phyloP scores from a whole-genome alignment of 2,329 filamentous ascomycete species.

The Alternaria sp. region DNA sequence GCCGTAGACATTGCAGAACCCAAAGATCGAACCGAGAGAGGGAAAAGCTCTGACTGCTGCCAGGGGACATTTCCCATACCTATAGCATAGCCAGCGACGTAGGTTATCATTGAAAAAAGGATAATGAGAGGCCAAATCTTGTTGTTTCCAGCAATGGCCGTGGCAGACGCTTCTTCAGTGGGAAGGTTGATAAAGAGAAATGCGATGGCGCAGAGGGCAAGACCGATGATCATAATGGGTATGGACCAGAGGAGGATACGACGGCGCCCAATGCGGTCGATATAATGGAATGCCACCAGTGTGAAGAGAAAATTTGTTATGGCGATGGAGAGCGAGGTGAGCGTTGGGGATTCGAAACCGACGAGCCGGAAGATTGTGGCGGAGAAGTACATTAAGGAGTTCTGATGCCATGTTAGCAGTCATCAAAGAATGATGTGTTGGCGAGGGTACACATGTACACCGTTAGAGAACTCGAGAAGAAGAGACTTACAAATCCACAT shows the following conservation, averaged over 20 bases:
- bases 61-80: slow-evolving; percentile 93
- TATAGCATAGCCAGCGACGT: slow-evolving; percentile 84
- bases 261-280: slow-evolving; percentile 56
- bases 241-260: slow-evolving; percentile 81
- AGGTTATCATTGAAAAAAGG: slow-evolving; percentile 78
- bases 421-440: neutral
- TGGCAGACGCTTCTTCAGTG: slow-evolving; percentile 20
- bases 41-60: slow-evolving; percentile 94
- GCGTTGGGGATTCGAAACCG: slow-evolving; percentile 56
- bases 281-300: slow-evolving; percentile 55
- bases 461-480: neutral
- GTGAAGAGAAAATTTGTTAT: slow-evolving; percentile 58
- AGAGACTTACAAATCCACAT: slow-evolving; percentile 63
- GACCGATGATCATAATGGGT: slow-evolving; percentile 80
- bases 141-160: slow-evolving; percentile 7
- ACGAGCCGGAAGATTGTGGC: slow-evolving; percentile 58
- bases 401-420: slow-evolving; percentile 34
- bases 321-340: slow-evolving; percentile 56
- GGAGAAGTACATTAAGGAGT: slow-evolving; percentile 59
- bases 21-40: slow-evolving; percentile 74
- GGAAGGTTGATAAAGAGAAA: slow-evolving; percentile 71
- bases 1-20: slow-evolving; percentile 78
- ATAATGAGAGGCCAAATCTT: slow-evolving; percentile 59
- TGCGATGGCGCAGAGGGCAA: slow-evolving; percentile 74
- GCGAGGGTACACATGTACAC: neutral